These are phyloP conservation scores for Cryphonectria naterciae DNA, from an alignment of 2,329 filamentous ascomycete species.

Conservation along the genomic window DNA sequence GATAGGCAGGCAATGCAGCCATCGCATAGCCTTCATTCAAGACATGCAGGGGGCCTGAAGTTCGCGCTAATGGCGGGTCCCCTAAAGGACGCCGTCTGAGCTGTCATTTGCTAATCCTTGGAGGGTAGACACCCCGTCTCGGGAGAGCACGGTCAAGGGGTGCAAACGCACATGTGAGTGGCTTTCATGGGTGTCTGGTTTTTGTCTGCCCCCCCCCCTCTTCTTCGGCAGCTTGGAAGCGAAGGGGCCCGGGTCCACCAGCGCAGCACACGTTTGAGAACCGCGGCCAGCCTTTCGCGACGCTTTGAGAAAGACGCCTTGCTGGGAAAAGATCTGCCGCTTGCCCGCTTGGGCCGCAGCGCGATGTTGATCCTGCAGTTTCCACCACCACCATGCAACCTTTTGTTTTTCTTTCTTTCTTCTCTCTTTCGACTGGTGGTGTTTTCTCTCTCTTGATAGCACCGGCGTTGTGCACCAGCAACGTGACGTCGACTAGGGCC, in stretches of 20 bases:
- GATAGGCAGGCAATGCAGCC: background rate
- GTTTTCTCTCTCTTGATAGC: background rate
- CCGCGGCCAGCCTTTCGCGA: background rate
- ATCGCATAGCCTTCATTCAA: background rate
- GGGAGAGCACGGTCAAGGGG: background rate
- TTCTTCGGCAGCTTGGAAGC: background rate
- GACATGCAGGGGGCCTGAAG: background rate
- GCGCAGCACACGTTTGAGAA: background rate
- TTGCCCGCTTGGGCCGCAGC: conserved; percentile 12
- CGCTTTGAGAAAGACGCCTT: background rate
- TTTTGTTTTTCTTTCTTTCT: background rate
- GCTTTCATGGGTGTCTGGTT: background rate
- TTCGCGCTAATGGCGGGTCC: conserved; percentile 9
- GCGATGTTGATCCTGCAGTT: conserved; percentile 1
- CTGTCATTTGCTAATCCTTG: conserved; percentile 1
- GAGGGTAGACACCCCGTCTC: background rate
- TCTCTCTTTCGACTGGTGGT: no score
- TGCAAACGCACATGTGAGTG: background rate
- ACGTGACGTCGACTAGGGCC: background rate
- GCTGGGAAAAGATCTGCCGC: conserved; percentile 1
- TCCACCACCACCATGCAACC: background rate
- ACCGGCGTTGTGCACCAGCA: background rate
- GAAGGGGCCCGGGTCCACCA: background rate
- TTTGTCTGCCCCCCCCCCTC: background rate
- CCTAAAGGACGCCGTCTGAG: background rate